Conservation (phyloP, 2,329 filamentous ascomycete species). For the Eutypa lata region DNA sequence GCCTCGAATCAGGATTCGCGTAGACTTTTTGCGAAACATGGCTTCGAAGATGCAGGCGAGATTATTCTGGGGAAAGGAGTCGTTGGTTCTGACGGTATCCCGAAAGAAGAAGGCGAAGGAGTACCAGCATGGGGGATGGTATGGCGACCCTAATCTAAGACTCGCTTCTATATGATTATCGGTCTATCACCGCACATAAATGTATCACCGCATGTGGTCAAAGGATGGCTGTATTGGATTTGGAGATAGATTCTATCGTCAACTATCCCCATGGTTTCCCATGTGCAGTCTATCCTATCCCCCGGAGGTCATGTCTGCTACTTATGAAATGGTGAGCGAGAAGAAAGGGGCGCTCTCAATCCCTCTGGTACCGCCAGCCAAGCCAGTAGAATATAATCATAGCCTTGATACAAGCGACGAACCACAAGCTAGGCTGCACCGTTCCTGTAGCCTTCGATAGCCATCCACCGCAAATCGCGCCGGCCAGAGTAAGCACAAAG, state of each 20-base stretch:
- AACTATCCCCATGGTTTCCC: no score
- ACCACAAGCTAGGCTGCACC: conserved; percentile 42
- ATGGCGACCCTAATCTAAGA: conserved; percentile 5
- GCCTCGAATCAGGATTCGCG: conserved; percentile 6
- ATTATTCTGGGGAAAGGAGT: conserved; percentile 5
- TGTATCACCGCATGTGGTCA: no score
- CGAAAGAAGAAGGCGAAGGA: conserved; percentile 7
- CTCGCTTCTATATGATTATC: background rate
- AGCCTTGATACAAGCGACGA: conserved; percentile 43
- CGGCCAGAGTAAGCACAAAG: conserved; percentile 42
- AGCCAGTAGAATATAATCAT: conserved; percentile 32
- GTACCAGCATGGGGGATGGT: conserved; percentile 11
- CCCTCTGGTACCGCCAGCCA: conserved; percentile 5
- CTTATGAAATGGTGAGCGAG: background rate
- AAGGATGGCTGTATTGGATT: no score
- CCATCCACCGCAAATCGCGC: conserved; percentile 47
- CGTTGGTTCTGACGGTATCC: conserved; percentile 5
- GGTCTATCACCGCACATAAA: no score
- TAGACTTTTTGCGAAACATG: conserved; percentile 7
- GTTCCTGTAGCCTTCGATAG: conserved; percentile 40
- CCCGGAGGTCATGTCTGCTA: no score
- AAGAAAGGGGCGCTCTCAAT: no score
- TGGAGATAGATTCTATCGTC: no score
- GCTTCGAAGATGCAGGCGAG: conserved; percentile 10
- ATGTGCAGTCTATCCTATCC: background rate